phyloP scores from a whole-genome alignment of 345 rosid genomes.

The Melaleuca alternifolia region DNA sequence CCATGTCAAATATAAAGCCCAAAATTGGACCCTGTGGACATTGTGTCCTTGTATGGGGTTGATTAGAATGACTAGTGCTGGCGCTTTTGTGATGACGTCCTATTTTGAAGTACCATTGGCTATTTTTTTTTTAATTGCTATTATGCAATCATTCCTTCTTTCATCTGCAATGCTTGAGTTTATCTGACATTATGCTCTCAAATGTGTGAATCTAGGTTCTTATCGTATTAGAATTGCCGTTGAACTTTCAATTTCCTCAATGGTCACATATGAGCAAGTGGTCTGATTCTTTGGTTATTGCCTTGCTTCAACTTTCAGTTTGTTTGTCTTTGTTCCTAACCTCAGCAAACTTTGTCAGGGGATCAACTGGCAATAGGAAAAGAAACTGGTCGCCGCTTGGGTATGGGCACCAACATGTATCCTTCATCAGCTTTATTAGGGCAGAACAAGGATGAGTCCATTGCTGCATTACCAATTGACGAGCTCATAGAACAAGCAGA shows the following conservation, averaged over 20 bases:
- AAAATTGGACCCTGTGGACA: background rate
- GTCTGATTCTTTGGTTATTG: background rate
- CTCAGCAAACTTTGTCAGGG: constrained; percentile 26
- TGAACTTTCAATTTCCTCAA: background rate
- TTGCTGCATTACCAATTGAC: constrained; percentile 81
- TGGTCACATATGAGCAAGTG: background rate
- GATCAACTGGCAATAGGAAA: constrained; percentile 98
- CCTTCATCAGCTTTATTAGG: constrained; percentile 95
- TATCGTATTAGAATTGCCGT: background rate
- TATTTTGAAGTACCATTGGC: background rate
- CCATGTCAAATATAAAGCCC: background rate
- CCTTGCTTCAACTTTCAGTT: background rate
- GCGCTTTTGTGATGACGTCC: background rate
- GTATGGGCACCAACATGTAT: constrained; percentile 99
- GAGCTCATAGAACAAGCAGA: constrained; percentile 98
- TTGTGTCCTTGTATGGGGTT: background rate
- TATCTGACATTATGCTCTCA: background rate
- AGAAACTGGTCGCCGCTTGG: constrained; percentile 96
- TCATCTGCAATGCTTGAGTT: background rate
- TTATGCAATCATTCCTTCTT: background rate
- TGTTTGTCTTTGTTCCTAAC: background rate
- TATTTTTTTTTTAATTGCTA: background rate
- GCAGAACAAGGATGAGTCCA: constrained; percentile 90
- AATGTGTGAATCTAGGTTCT: background rate
- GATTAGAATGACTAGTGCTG: background rate